Base-by-base conservation (phyloP, 805 yeast species). In the Cyberlindnera veronae region DNA sequence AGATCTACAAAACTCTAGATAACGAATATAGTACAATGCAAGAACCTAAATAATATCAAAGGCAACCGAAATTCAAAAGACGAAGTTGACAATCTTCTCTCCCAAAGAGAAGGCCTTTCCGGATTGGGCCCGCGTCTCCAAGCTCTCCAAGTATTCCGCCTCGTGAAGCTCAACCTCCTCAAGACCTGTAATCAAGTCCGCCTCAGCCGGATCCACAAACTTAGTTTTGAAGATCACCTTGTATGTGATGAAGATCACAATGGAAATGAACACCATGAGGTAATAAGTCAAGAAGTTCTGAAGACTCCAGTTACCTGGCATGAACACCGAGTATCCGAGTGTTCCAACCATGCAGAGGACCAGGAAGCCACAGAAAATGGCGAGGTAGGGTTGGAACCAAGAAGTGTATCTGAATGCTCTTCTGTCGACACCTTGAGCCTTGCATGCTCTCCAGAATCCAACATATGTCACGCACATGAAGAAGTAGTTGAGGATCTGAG, bases 271-370 rank as follows among this genome's bases (percentile, higher is more conserved):
- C 9, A 83, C 69, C 88, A 84, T 84, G 50, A 87, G 67, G 57
- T 87, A 87, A 53, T 74, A 76, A 58, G 78, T 83, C 53, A 84
- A 67, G 62, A 87, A 86, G 19, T 71, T 65, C 46, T 77, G 71
- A 19, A 71, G 70, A n/a, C 68, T 58, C 88, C 91, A 86, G 36
- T 63, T 52, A 12, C 83, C 86, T n/a, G 82, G 81, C 47, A 81
- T 60, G 63, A 87, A 85, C 1, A 77, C 82, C 4, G 77, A 66
- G 64, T 84, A 87, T 8, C 95, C 95, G 39, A 77, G 74, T 19
- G 76, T 61, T 51, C 76, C 62, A 47, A 76, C 58, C 85, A 85
- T 69, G 39, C 66, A 39, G 8, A 73, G 66, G 39, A 72, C 63
- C 24, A 62, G 41, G 15, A 73, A 55, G 0, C 79, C 81, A 75